Evolutionary conservation across 352 stramenopile genomes (phyloP).

Genomic region (Phytophthora sp.): DNA sequence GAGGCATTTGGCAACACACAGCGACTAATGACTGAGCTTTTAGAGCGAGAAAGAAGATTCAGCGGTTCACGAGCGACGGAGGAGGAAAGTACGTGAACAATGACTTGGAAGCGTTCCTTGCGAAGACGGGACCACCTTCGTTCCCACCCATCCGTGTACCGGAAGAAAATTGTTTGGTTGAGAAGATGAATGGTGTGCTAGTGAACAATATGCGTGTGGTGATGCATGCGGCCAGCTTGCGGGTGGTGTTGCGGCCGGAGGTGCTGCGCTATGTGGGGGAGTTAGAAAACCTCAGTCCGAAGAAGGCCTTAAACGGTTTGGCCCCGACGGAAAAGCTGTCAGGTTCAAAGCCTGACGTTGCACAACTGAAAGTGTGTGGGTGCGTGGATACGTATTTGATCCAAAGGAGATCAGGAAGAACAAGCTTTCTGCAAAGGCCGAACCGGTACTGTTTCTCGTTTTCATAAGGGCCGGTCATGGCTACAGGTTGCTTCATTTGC

Average conservation of each 20-base stretch:
- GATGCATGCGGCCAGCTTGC: background rate
- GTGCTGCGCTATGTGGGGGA: conserved; percentile 3
- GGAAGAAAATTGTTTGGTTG: conserved; percentile 4
- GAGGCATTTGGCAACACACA: background rate
- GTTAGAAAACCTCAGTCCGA: background rate
- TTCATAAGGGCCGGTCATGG: background rate
- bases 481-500: conserved; percentile 6
- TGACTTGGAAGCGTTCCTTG: background rate
- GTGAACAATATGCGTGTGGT: background rate
- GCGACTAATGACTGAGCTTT: background rate
- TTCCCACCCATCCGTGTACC: background rate
- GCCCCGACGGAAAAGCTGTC: background rate
- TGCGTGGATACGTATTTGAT: conserved; percentile 11
- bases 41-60: background rate
- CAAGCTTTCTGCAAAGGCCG: conserved; percentile 11
- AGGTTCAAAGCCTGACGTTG: background rate
- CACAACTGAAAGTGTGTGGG: background rate
- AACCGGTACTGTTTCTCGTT: conserved; percentile 3
- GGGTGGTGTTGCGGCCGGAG: conserved; percentile 1
- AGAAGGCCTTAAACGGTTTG: background rate
- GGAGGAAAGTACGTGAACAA: conserved; percentile 5
- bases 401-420: conserved; percentile 2
- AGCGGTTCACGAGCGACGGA: conserved; percentile 7
- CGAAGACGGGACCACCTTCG: background rate
- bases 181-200: conserved; percentile 6